These are phyloP conservation scores for Cladophialophora chaetospira DNA, from an alignment of 2,329 filamentous ascomycete genomes.

Conservation along the genomic window DNA sequence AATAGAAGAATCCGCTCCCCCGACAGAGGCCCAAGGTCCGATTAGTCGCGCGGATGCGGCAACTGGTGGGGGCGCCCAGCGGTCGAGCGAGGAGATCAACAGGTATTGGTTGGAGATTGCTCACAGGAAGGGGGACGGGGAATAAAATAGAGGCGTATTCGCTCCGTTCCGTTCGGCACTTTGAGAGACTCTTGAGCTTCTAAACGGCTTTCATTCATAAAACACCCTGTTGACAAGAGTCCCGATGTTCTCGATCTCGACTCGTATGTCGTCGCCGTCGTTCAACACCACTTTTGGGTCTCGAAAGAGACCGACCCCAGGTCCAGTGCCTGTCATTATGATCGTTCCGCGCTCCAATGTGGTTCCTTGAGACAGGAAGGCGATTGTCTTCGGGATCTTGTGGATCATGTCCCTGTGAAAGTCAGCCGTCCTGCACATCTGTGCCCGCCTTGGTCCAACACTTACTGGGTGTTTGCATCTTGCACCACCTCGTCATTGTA, in stretches of 20 bases:
- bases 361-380: conserved; percentile 41
- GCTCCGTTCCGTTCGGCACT: no score
- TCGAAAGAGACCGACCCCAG: conserved; percentile 46
- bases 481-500: conserved; percentile 13
- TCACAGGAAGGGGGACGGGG: background rate
- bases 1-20: background rate
- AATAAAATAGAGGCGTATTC: background rate
- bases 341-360: conserved; percentile 41
- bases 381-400: conserved; percentile 38
- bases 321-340: conserved; percentile 45
- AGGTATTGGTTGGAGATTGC: background rate
- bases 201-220: conserved; percentile 51
- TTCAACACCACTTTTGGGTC: conserved; percentile 42
- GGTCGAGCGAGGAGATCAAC: background rate
- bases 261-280: conserved; percentile 45
- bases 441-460: background rate
- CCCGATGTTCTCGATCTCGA: conserved; percentile 52
- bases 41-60: background rate
- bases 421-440: background rate
- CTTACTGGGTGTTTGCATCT: conserved; percentile 14
- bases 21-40: background rate
- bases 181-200: no score
- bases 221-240: conserved; percentile 46
- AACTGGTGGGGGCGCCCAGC: background rate
- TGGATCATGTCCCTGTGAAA: conserved; percentile 40